These are phyloP conservation scores for Chionographis japonica DNA, from an alignment of 106 monocot species.

Conservation along the genomic window DNA sequence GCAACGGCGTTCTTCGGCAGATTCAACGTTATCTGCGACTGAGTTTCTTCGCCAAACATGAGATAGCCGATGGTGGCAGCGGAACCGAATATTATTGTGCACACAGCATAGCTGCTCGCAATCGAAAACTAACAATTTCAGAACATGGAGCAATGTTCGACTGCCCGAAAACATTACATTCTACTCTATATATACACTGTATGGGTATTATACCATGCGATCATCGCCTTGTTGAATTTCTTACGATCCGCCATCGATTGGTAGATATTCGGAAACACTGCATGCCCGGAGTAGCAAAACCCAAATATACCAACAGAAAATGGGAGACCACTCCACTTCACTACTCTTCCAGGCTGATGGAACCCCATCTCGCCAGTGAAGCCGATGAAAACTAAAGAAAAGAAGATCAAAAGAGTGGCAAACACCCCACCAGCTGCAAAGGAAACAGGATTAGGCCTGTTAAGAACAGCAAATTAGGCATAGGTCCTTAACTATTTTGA, in stretches of 20 bases:
- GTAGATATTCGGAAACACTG: conserved; percentile 97
- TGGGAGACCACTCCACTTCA: conserved; percentile 78
- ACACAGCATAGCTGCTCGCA: conserved; percentile 63
- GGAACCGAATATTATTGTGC: conserved; percentile 71
- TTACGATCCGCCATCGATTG: conserved; percentile 83
- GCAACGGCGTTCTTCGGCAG: conserved; percentile 60
- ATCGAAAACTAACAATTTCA: neutral
- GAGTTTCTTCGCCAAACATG: conserved; percentile 78
- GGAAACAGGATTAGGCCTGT: neutral
- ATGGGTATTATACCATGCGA: conserved; percentile 38
- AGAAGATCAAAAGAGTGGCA: conserved; percentile 68
- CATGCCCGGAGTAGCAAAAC: conserved; percentile 90
- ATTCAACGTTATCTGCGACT: conserved; percentile 93
- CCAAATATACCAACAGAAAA: conserved; percentile 90
- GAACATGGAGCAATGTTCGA: neutral
- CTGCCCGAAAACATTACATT: neutral
- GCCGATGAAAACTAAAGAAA: conserved; percentile 71
- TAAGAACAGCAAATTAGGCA: neutral
- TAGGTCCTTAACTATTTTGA: no score
- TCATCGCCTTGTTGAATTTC: conserved; percentile 55
- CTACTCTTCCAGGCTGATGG: conserved; percentile 46
- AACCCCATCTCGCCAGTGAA: conserved; percentile 49
- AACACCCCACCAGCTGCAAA: conserved; percentile 80
- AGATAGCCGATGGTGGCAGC: conserved; percentile 67
- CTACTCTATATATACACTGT: neutral